phyloP scores from a whole-genome alignment of 352 stramenopile species.

The Phytophthora palmivora region DNA sequence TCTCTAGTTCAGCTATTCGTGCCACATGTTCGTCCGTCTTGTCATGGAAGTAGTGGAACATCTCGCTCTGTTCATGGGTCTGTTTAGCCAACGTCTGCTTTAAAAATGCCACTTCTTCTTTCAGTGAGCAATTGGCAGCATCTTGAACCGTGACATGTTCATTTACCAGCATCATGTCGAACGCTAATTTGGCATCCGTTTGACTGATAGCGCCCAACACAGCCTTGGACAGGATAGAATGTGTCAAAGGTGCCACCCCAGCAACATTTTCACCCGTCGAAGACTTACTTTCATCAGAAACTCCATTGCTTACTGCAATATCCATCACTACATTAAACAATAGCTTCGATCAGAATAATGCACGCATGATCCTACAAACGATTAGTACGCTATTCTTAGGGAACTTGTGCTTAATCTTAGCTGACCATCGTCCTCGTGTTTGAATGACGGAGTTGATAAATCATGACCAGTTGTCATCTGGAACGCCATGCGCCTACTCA shows the following conservation, averaged over 20 bases:
- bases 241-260: conserved; percentile 14
- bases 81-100: conserved; percentile 50
- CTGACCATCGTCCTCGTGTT: too few species aligned
- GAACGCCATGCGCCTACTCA: conserved; percentile 5
- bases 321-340: too few species aligned
- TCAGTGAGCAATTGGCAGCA: conserved; percentile 40
- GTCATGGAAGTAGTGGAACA: conserved; percentile 89
- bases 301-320: background rate
- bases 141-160: conserved; percentile 52
- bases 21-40: conserved; percentile 85
- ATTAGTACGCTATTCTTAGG: too few species aligned
- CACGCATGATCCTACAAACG: too few species aligned
- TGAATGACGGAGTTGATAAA: too few species aligned
- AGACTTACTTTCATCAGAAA: background rate
- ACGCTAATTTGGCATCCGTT: conserved; percentile 62
- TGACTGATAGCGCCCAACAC: conserved; percentile 52
- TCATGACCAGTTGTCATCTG: too few species aligned
- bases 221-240: conserved; percentile 56
- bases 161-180: conserved; percentile 75
- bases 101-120: conserved; percentile 58
- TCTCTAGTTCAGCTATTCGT: conserved; percentile 67
- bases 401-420: too few species aligned
- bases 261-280: conserved; percentile 7
- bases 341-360: too few species aligned
- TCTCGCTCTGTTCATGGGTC: conserved; percentile 73